Evolutionary conservation across 1,284 basidiomycete species (phyloP).

Genomic region (Tilletiopsis washingtonensis): DNA sequence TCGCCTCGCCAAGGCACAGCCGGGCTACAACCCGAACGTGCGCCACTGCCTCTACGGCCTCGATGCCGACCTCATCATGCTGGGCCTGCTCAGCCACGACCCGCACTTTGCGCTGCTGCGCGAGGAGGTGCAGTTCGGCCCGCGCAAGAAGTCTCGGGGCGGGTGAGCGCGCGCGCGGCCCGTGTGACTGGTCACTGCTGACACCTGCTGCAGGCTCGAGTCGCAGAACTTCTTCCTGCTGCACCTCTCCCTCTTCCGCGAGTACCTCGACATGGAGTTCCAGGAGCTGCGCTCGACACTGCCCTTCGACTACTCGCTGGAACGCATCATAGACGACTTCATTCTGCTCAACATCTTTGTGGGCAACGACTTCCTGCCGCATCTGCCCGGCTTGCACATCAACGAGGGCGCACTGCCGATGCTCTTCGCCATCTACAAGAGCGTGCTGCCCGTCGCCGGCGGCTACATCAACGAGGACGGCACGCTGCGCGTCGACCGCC

Average conservation of each 20-base stretch:
- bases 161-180: not conserved
- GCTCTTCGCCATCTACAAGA: conserved; percentile 91
- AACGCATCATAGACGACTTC: conserved; percentile 95
- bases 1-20: conserved; percentile 83
- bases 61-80: conserved; percentile 97
- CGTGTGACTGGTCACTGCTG: not conserved
- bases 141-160: conserved; percentile 57
- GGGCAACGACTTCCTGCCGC: conserved; percentile 94
- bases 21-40: conserved; percentile 83
- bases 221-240: conserved; percentile 88
- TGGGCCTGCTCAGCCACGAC: conserved; percentile 91
- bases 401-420: conserved; percentile 90
- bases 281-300: conserved; percentile 47
- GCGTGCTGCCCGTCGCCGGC: conserved; percentile 71
- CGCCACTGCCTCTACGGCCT: conserved; percentile 97
- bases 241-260: conserved; percentile 87
- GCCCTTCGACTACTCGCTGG: conserved; percentile 68
- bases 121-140: conserved; percentile 97
- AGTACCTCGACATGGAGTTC: conserved; percentile 96
- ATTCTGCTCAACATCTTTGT: conserved; percentile 92
- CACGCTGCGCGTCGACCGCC: conserved; percentile 66
- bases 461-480: conserved; percentile 93
- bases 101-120: conserved; percentile 95
- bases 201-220: conserved; percentile 58
- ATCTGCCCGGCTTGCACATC: conserved; percentile 92